A percentile compares a stretch with the other conserved stretches of the same genome.
Evolutionary conservation across 164 flowering plant species (phyloP).

Genomic region (Sextonia rubra): DNA sequence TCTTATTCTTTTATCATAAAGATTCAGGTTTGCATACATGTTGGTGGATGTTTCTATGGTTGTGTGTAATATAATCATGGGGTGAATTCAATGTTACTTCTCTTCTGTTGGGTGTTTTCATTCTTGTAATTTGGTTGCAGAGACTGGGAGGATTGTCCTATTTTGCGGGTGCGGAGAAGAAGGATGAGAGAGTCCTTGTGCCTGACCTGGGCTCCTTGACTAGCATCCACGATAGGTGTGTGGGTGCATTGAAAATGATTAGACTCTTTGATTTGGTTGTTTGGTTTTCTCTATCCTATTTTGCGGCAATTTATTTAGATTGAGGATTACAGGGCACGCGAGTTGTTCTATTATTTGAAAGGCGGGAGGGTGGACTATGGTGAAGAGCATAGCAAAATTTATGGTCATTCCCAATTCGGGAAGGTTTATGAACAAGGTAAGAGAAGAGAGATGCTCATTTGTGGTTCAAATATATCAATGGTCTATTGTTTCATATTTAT

Average conservation of each 20-base stretch:
- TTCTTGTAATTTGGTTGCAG: conserved; percentile 27
- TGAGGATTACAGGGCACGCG: conserved; percentile 72
- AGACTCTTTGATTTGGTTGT: neutral
- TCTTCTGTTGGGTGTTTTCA: neutral
- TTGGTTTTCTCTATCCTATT: neutral
- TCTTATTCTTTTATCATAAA: neutral
- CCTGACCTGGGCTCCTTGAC: conserved; percentile 99
- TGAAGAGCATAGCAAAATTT: conserved; percentile 83
- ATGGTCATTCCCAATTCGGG: conserved; percentile 85
- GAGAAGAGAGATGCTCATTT: neutral
- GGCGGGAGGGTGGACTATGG: conserved; percentile 97
- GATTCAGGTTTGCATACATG: neutral
- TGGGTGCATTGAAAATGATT: neutral
- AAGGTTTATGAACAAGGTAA: conserved; percentile 72
- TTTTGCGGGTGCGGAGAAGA: conserved; percentile 98
- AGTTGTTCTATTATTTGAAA: conserved; percentile 93
- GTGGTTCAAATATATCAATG: neutral
- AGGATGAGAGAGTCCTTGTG: conserved; percentile 86
- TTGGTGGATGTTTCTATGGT: neutral
- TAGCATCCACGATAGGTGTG: conserved; percentile 87
- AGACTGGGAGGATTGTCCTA: conserved; percentile 88
- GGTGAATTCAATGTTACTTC: neutral
- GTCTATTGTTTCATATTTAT: neutral
- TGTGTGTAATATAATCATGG: neutral
- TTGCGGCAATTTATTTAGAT: neutral